These are phyloP conservation scores for Conticribra weissflogii DNA, from an alignment of 108 stramenopile species.

Conservation along the genomic window DNA sequence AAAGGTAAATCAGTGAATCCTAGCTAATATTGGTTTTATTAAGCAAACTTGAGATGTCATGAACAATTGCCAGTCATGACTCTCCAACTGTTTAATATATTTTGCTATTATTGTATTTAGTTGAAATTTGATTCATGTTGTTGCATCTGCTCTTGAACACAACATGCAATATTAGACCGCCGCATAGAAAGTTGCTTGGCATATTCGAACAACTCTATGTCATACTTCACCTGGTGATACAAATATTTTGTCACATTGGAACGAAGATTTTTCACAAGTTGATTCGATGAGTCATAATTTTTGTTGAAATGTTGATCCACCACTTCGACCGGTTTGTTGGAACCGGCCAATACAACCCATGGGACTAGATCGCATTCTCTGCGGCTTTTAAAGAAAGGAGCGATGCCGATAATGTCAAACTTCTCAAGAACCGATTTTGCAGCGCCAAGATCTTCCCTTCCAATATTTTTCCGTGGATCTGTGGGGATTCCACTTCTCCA, in stretches of 20 bases:
- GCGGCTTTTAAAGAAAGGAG: neutral
- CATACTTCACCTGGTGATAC: neutral
- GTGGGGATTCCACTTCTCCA: neutral
- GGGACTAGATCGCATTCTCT: neutral
- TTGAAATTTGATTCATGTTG: too few relatives aligned
- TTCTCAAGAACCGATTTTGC: neutral
- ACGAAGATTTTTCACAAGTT: neutral
- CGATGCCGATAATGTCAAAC: neutral
- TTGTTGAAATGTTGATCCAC: neutral
- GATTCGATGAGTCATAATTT: neutral
- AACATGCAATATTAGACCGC: neutral
- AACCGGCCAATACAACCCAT: neutral
- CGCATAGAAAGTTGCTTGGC: neutral
- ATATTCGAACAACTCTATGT: neutral
- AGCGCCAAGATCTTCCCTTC: neutral
- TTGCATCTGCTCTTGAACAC: neutral
- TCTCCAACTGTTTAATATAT: too few relatives aligned
- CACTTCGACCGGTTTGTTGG: neutral
- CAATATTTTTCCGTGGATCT: neutral
- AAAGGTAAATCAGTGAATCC: too few relatives aligned
- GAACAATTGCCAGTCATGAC: too few relatives aligned
- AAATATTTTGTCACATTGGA: neutral
- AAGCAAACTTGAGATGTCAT: too few relatives aligned
- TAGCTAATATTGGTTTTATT: too few relatives aligned
- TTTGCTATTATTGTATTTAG: too few relatives aligned